Evolutionary conservation across 768 basidiomycete species (phyloP).

Genomic region (Amanita molliuscula): DNA sequence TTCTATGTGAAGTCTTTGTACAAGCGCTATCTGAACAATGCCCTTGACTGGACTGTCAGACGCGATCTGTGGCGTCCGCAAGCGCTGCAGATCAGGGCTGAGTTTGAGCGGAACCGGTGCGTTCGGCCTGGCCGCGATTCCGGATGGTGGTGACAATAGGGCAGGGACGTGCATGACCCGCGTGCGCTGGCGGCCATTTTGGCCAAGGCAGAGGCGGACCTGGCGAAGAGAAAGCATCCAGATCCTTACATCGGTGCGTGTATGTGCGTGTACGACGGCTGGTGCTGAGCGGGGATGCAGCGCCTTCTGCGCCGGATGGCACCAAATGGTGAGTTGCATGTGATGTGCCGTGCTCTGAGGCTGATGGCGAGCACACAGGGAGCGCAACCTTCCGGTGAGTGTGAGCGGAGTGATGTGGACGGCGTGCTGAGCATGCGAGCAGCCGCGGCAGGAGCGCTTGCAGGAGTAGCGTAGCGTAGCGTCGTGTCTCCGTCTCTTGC

Average conservation of each 20-base stretch:
- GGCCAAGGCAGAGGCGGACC: conserved; percentile 66
- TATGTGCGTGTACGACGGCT: neutral
- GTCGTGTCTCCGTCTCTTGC: conserved; percentile 1
- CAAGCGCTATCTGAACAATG: conserved; percentile 75
- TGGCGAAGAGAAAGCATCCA: conserved; percentile 65
- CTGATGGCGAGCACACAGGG: conserved; percentile 32
- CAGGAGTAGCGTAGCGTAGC: conserved; percentile 22
- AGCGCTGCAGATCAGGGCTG: conserved; percentile 80
- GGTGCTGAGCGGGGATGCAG: conserved; percentile 27
- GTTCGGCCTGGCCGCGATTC: conserved; percentile 13
- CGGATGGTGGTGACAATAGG: conserved; percentile 1
- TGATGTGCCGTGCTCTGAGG: conserved; percentile 8
- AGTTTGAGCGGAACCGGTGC: conserved; percentile 90
- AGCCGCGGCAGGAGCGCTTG: conserved; percentile 45
- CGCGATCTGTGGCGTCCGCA: conserved; percentile 80
- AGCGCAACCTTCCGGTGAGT: conserved; percentile 73
- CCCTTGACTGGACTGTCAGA: conserved; percentile 83
- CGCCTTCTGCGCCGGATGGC: conserved; percentile 75
- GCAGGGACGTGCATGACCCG: conserved; percentile 77
- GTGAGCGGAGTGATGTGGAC: neutral
- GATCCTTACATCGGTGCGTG: conserved; percentile 89
- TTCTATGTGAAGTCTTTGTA: conserved; percentile 89
- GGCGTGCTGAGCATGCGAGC: neutral
- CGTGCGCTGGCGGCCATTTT: conserved; percentile 70
- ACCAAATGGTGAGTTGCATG: conserved; percentile 78